Evolutionary conservation across 2,329 filamentous ascomycete genomes (phyloP), one percentile per base, ranked within the genome.

Genomic region (Arthrinium puccinioides): DNA sequence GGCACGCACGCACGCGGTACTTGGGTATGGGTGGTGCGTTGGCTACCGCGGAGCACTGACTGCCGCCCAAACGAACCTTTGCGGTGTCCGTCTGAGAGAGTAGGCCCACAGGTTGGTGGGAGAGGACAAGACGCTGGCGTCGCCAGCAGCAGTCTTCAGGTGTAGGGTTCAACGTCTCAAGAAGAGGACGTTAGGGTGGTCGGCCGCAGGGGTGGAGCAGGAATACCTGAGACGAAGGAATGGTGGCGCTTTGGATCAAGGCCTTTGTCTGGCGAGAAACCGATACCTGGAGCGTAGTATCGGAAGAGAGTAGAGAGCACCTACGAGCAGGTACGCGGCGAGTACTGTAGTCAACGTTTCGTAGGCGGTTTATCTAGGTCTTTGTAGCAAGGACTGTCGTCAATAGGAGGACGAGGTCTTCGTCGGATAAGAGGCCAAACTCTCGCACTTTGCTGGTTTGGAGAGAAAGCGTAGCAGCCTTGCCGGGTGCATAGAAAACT

Each of bases 1-100:
- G n/a, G n/a, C n/a, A n/a, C n/a, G n/a, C n/a, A n/a, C n/a, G n/a
- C n/a, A n/a, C n/a, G n/a, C n/a, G n/a, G n/a, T n/a, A n/a, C n/a
- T 42, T 48, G 48, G 48, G 46, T 45, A 48, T 37, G 31, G 37
- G 33, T 42, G 43, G 51, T 49, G 60, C 59, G n/a, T n/a, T n/a
- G 64, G 65, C 71, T 72, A 78, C 76, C 74, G 82, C 84, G 84
- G 84, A 92, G 87, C 88, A 86, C 87, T 88, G 84, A 87, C 88
- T 94, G 81, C 85, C 80, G 76, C 87, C 79, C 87, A 94, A 87
- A 90, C 86, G 87, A 89, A 89, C 84, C 78, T n/a, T 83, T 87
- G 84, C 79, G 79, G 82, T 74, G 84, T 85, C 74, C 85, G 87
- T 76, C 80, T 85, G 86, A 89, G 86, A 89, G 84, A 92, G 87